Evolutionary conservation across 2,329 filamentous ascomycete species (phyloP).

Genomic region (Phyllosticta citriasiana): DNA sequence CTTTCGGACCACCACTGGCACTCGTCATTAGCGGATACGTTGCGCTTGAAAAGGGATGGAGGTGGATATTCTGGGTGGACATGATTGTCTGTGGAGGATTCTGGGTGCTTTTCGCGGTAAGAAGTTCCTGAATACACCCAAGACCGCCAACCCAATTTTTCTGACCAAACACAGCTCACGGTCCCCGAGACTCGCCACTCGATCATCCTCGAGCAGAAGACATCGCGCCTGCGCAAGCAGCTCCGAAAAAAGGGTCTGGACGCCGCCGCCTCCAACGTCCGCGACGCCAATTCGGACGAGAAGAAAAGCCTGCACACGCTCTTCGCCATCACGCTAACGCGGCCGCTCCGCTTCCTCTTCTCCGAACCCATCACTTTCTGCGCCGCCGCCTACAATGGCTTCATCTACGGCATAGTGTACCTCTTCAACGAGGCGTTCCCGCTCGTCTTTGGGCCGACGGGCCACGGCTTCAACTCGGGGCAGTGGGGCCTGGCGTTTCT

Average conservation of each 20-base stretch:
- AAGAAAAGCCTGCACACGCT: slow-evolving; percentile 10
- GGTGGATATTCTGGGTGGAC: slow-evolving; percentile 28
- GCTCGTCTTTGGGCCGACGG: slow-evolving; percentile 11
- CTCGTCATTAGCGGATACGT: slow-evolving; percentile 28
- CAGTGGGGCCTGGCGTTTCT: slow-evolving; percentile 15
- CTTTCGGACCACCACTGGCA: slow-evolving; percentile 24
- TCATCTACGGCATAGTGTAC: slow-evolving; percentile 15
- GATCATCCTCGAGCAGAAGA: slow-evolving; percentile 36
- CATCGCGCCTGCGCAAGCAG: slow-evolving; percentile 19
- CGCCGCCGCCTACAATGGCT: slow-evolving; percentile 26
- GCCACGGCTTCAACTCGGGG: slow-evolving; percentile 15
- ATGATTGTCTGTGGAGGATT: slow-evolving; percentile 31
- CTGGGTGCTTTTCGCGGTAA: slow-evolving; percentile 10
- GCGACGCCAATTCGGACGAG: slow-evolving; percentile 5
- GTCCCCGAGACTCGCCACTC: slow-evolving; percentile 22
- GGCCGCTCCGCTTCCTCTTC: slow-evolving; percentile 15
- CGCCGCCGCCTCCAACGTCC: slow-evolving; percentile 1
- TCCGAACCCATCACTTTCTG: slow-evolving; percentile 18
- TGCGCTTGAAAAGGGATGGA: slow-evolving; percentile 24
- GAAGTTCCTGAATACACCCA: background rate
- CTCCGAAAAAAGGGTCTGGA: slow-evolving; percentile 34
- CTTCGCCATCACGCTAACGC: slow-evolving; percentile 14
- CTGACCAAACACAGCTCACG: slow-evolving; percentile 12
- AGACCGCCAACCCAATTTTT: slow-evolving; percentile 15
- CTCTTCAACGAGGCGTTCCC: slow-evolving; percentile 15